Conservation (phyloP, 345 rosid species). For the Heritiera fomes region DNA sequence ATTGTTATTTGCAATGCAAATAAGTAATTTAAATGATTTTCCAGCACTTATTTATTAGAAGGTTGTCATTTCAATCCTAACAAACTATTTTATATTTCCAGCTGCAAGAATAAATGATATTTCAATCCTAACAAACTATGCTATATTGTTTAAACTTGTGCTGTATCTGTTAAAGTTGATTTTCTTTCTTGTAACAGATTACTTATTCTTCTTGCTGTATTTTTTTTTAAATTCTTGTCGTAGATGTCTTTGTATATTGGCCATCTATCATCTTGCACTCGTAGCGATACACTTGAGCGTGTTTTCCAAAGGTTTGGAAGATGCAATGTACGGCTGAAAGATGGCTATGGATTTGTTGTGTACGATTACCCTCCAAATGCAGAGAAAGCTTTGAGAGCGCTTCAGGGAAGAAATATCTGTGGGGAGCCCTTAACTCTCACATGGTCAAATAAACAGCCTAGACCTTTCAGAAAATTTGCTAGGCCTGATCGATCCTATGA, state of each 20-base stretch:
- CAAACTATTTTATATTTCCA: no score
- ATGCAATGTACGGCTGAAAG: constrained; percentile 44
- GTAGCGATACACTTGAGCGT: constrained; percentile 39
- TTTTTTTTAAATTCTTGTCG: not conserved
- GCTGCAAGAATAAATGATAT: not conserved
- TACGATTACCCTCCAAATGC: constrained; percentile 50
- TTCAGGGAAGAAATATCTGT: constrained; percentile 40
- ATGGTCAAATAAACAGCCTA: constrained; percentile 62
- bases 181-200: constrained; percentile 11
- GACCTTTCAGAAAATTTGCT: constrained; percentile 27
- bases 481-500: constrained; percentile 26
- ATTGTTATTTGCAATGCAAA: not conserved
- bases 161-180: not conserved
- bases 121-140: not conserved
- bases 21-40: not conserved
- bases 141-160: constrained; percentile 1
- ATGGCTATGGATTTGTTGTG: constrained; percentile 54
- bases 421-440: constrained; percentile 44
- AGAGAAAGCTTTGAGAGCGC: constrained; percentile 47
- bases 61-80: no score
- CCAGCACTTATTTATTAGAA: not conserved
- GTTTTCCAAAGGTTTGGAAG: constrained; percentile 47
- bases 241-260: constrained; percentile 58
- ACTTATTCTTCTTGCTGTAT: not conserved
- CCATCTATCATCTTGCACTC: constrained; percentile 37